Percentiles rank a stretch among this genome's conserved stretches.
Conservation (phyloP, 2,329 filamentous ascomycete genomes). For the Aspergillus intermedius region DNA sequence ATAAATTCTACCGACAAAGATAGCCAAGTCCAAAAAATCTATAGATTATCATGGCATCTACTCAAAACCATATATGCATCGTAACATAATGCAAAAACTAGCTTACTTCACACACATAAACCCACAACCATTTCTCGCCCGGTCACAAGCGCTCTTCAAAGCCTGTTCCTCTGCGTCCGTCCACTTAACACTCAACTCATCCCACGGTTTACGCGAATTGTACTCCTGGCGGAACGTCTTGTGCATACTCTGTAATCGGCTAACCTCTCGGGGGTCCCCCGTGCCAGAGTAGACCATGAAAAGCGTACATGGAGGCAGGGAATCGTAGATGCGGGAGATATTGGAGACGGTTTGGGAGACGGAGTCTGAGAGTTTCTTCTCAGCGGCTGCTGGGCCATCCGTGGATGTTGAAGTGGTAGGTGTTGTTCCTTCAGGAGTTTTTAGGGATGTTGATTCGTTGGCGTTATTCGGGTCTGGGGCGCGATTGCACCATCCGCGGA, state of each 20-base stretch:
- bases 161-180: conserved; percentile 58
- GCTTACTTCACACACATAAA: conserved; percentile 54
- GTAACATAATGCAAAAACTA: neutral
- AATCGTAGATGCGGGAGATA: conserved; percentile 49
- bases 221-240: conserved; percentile 53
- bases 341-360: conserved; percentile 46
- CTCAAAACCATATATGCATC: neutral
- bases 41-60: neutral
- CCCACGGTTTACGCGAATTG: conserved; percentile 54
- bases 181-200: conserved; percentile 57
- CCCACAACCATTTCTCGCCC: conserved; percentile 52
- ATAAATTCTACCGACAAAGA: neutral
- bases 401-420: conserved; percentile 9
- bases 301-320: conserved; percentile 53
- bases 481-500: conserved; percentile 54
- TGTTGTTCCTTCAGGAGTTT: conserved; percentile 19
- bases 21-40: neutral
- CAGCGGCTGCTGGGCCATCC: conserved; percentile 6
- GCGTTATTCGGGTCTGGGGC: conserved; percentile 42
- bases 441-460: conserved; percentile 28
- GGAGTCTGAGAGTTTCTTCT: conserved; percentile 36
- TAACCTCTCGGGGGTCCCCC: conserved; percentile 53
- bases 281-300: conserved; percentile 61
- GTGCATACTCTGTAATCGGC: conserved; percentile 51
- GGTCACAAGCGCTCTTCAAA: conserved; percentile 50